Conservation (phyloP, 371 early-diverging fungal species). For the Fennellomyces sp. region DNA sequence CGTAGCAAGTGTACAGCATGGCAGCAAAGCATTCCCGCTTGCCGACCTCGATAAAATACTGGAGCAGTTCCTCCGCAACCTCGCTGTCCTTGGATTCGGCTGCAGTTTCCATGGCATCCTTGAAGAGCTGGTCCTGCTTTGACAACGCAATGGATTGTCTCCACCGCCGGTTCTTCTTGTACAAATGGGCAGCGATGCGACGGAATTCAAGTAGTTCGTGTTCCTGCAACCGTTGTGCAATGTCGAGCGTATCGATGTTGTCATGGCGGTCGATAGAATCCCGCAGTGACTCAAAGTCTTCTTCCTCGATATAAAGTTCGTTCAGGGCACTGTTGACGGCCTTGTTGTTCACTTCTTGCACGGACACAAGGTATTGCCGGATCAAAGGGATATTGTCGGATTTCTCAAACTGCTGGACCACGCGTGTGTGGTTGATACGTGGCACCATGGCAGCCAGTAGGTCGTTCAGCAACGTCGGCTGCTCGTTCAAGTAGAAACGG, state of each 20-base stretch:
- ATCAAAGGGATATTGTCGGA: conserved; percentile 95
- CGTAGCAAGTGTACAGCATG: conserved; percentile 90
- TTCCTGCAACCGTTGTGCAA: conserved; percentile 91
- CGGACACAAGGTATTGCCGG: conserved; percentile 90
- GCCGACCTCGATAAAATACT: conserved; percentile 90
- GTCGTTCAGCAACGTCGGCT: conserved; percentile 92
- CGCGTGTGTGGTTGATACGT: conserved; percentile 94
- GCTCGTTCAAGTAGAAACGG: conserved; percentile 94
- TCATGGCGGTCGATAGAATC: conserved; percentile 90
- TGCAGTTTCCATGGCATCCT: conserved; percentile 98
- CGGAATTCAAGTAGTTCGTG: conserved; percentile 97
- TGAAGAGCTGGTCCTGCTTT: conserved; percentile 93
- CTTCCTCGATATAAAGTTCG: conserved; percentile 95
- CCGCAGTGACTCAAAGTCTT: conserved; percentile 89
- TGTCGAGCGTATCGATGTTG: conserved; percentile 90
- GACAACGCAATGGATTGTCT: conserved; percentile 92
- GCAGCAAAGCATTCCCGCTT: conserved; percentile 94
- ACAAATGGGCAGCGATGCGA: conserved; percentile 92
- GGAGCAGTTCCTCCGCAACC: conserved; percentile 90
- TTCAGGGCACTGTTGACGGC: conserved; percentile 93
- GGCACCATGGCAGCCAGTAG: conserved; percentile 85
- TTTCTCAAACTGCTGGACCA: conserved; percentile 95
- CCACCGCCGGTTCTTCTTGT: conserved; percentile 95
- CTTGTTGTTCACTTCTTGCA: conserved; percentile 90
- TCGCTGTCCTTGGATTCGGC: conserved; percentile 84